phyloP scores from a whole-genome alignment of 331 rosid species.

The Saraca asoca region DNA sequence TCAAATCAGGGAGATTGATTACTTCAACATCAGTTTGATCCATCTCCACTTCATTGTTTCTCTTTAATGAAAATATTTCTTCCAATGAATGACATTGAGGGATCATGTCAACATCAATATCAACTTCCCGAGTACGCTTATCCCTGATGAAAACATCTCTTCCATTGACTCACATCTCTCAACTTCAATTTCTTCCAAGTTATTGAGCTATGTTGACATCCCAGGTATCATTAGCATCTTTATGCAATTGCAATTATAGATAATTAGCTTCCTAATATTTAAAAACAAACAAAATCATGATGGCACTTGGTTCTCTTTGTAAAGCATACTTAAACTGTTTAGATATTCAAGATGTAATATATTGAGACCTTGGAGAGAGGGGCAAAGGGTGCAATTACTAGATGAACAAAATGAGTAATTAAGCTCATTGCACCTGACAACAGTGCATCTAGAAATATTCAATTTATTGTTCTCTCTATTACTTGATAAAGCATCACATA shows the following conservation, averaged over 20 bases:
- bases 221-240: not conserved
- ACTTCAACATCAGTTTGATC: too few species aligned
- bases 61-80: too few species aligned
- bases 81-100: too few species aligned
- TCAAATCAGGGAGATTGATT: too few species aligned
- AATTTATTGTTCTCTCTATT: too few species aligned
- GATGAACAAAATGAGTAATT: not conserved
- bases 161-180: rapidly evolving
- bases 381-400: not conserved
- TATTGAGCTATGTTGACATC: not conserved
- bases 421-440: rapidly evolving
- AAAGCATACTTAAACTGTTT: not conserved
- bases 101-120: too few species aligned
- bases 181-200: not conserved
- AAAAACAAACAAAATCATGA: not conserved
- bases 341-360: rapidly evolving
- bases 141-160: not conserved
- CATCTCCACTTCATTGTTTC: too few species aligned
- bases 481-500: not conserved
- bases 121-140: too few species aligned
- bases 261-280: not conserved
- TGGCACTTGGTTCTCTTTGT: rapidly evolving
- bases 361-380: too few species aligned
- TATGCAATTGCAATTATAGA: not conserved
- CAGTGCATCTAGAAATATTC: not conserved